Percentiles rank a stretch among this genome's conserved stretches.
Conservation (phyloP, 805 yeast species). For the Candida koratica region DNA sequence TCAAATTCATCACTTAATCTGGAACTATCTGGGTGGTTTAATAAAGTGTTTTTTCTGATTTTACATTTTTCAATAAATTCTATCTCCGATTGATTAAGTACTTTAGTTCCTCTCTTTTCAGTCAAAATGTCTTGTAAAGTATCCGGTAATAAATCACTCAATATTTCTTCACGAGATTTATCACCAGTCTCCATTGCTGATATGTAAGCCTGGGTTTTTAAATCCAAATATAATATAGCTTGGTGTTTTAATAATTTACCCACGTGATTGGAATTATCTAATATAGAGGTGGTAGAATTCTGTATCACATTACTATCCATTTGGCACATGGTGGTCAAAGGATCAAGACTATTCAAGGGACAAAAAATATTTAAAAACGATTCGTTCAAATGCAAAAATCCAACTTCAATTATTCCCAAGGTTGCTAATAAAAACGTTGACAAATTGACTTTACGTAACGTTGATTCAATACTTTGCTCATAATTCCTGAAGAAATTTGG, state of each 20-base stretch:
- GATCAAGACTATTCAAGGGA: conserved; percentile 59
- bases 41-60: conserved; percentile 61
- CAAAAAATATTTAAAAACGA: conserved; percentile 84
- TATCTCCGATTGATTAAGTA: conserved; percentile 67
- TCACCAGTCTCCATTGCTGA: conserved; percentile 72
- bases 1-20: conserved; percentile 69
- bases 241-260: conserved; percentile 75
- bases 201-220: conserved; percentile 93
- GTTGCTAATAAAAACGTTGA: conserved; percentile 88
- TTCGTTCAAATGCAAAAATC: conserved; percentile 81
- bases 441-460: conserved; percentile 78
- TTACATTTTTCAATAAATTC: conserved; percentile 77
- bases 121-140: conserved; percentile 49
- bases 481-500: conserved; percentile 56
- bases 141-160: conserved; percentile 72
- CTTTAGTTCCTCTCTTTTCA: conserved; percentile 29
- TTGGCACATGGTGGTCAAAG: conserved; percentile 39
- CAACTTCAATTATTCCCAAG: conserved; percentile 78
- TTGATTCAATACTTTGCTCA: conserved; percentile 58
- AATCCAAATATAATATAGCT: conserved; percentile 72
- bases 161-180: conserved; percentile 58
- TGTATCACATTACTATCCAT: conserved; percentile 32
- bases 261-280: conserved; percentile 30
- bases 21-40: conserved; percentile 43
- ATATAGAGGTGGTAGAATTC: conserved; percentile 17